phyloP scores from a whole-genome alignment of 352 stramenopile genomes.

The Paralagenidium karlingii region DNA sequence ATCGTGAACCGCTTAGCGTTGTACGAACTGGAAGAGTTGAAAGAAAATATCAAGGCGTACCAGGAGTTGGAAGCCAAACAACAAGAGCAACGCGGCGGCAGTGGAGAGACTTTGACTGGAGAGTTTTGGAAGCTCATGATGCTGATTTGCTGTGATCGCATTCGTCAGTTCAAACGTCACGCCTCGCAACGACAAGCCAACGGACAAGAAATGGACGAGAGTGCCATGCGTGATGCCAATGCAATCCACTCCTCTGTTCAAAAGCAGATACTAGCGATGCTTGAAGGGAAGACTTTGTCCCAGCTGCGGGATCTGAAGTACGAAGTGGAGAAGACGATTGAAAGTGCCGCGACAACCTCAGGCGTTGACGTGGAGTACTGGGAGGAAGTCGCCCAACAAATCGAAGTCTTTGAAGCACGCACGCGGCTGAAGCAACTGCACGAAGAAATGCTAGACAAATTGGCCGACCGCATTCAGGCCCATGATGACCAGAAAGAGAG shows the following conservation, averaged over 20 bases:
- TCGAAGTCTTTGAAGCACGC: conserved; percentile 87
- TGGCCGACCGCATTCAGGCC: conserved; percentile 23
- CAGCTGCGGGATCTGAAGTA: conserved; percentile 32
- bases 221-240: conserved; percentile 37
- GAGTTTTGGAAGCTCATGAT: conserved; percentile 83
- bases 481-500: conserved; percentile 2
- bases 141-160: conserved; percentile 66
- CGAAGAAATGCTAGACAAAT: conserved; percentile 88
- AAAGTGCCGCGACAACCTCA: conserved; percentile 21
- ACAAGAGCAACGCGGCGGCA: conserved; percentile 12
- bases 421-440: conserved; percentile 83
- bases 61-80: conserved; percentile 71
- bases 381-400: conserved; percentile 86
- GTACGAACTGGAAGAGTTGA: conserved; percentile 72
- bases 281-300: conserved; percentile 57
- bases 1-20: conserved; percentile 72
- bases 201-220: conserved; percentile 22
- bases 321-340: conserved; percentile 61
- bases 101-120: conserved; percentile 24
- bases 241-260: conserved; percentile 82
- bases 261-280: conserved; percentile 82
- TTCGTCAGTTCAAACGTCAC: conserved; percentile 30
- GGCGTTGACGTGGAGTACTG: conserved; percentile 91
- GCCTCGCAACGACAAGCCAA: conserved; percentile 51
- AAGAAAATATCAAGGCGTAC: conserved; percentile 85